These are phyloP conservation scores for Cystobasidiopsis lactophilus DNA, from an alignment of 768 basidiomycete genomes.

Conservation along the genomic window DNA sequence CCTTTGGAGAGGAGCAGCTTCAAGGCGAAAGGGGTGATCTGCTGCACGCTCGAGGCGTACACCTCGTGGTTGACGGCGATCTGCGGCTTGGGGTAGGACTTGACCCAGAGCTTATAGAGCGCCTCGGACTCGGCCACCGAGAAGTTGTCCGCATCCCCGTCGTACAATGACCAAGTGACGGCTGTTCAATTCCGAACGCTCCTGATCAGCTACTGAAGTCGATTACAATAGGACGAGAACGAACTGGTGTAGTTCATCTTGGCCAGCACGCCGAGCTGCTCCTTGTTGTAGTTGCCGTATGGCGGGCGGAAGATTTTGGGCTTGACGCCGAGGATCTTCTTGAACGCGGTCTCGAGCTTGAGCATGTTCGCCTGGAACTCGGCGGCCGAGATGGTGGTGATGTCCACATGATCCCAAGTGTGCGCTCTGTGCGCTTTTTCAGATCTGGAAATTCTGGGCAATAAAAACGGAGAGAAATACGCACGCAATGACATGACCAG, in stretches of 20 bases:
- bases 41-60: constrained; percentile 2
- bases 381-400: constrained; percentile 7
- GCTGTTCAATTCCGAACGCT: too few species aligned
- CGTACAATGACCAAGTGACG: constrained; percentile 15
- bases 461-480: too few species aligned
- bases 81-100: constrained; percentile 3
- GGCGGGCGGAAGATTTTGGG: constrained; percentile 18
- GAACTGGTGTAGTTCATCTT: constrained; percentile 15
- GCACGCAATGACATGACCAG: background rate
- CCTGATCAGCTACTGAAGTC: too few species aligned
- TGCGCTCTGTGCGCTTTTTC: too few species aligned
- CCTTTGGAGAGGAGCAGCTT: constrained; percentile 10
- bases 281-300: constrained; percentile 10
- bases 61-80: constrained; percentile 19
- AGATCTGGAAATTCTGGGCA: too few species aligned
- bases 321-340: constrained; percentile 20
- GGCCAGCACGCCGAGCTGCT: constrained; percentile 4
- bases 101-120: constrained; percentile 11
- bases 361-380: constrained; percentile 15
- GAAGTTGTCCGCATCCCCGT: constrained; percentile 9
- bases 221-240: too few species aligned
- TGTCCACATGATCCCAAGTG: constrained; percentile 10
- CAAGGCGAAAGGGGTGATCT: constrained; percentile 11
- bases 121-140: constrained; percentile 4
- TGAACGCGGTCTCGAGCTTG: constrained; percentile 14